Base-by-base conservation (phyloP, 805 yeast genomes). In the Candida michaelii region DNA sequence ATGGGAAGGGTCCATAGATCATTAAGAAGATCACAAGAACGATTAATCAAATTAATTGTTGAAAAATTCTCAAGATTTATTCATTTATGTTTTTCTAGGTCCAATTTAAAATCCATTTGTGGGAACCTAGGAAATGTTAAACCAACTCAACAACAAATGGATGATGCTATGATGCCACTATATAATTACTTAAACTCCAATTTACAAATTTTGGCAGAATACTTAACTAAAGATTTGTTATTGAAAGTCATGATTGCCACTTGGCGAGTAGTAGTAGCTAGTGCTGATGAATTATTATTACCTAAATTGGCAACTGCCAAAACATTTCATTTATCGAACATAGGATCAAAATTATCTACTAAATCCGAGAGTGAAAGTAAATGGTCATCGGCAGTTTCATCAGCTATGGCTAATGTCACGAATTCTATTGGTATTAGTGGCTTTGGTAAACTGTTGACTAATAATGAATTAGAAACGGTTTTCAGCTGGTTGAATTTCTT, bases 1-100 rank as follows among this genome's bases (percentile, higher is more conserved):
- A 74, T 91, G 62, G 95, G 95, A 1, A 76, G 83, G 49, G 82
- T 91, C 0, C 78, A 83, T 52, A 67, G 91, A 48, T 74, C 82
- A 1, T 65, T 91, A 21, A 64, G 72, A 24, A 73, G 89, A 46
- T 72, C 82, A 1, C 79, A 81, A 57, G 85, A 85, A 41, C 76
- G 86, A 43, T 77, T 85, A 44, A 74, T 85, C 39, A 78, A 82
- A 43, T 58, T 80, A 44, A 77, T 91, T 48, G 93, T 87, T 7
- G 85, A 79, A 39, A 84, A 85, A 50, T 86, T 89, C 51, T 70
- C 87, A 0, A 66, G 78, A 2, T 82, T 78, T 48, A 80, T 90
- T 39, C 73, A 74, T 31, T 76, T 64, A 49, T 79, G 74, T 42
- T 63, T 71, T 40, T 87, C 95, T 0, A 60, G 79, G 47, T 66